These are phyloP conservation scores for Gossypium stocksii DNA, from an alignment of 345 rosid species.

Conservation along the genomic window DNA sequence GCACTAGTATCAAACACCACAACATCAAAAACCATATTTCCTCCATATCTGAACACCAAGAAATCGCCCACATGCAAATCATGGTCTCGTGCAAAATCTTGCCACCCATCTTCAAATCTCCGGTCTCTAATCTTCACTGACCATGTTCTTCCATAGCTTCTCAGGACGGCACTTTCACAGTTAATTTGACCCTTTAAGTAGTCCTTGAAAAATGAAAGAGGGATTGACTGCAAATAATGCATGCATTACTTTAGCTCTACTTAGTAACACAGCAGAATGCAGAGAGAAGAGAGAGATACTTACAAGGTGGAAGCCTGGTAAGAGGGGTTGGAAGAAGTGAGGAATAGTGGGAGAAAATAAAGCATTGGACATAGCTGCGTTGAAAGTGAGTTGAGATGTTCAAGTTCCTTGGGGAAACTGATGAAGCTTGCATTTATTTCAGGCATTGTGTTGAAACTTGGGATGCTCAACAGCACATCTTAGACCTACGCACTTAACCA, in stretches of 20 bases:
- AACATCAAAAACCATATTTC: neutral
- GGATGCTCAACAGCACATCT: too few relatives aligned
- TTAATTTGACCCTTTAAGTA: neutral
- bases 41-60: neutral
- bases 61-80: conserved; percentile 1
- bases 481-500: too few relatives aligned
- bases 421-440: too few relatives aligned
- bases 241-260: neutral
- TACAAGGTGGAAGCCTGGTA: conserved; percentile 7
- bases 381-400: neutral
- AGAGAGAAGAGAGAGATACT: neutral
- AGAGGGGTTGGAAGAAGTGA: neutral
- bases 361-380: neutral
- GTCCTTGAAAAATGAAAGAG: neutral
- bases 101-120: neutral
- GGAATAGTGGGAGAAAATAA: neutral
- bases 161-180: neutral
- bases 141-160: neutral
- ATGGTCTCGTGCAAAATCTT: neutral
- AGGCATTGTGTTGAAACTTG: too few relatives aligned
- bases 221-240: neutral
- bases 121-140: neutral
- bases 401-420: neutral
- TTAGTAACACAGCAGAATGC: neutral
- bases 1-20: neutral